phyloP scores from a whole-genome alignment of 2,329 filamentous ascomycete genomes.

The Ustulina deusta region DNA sequence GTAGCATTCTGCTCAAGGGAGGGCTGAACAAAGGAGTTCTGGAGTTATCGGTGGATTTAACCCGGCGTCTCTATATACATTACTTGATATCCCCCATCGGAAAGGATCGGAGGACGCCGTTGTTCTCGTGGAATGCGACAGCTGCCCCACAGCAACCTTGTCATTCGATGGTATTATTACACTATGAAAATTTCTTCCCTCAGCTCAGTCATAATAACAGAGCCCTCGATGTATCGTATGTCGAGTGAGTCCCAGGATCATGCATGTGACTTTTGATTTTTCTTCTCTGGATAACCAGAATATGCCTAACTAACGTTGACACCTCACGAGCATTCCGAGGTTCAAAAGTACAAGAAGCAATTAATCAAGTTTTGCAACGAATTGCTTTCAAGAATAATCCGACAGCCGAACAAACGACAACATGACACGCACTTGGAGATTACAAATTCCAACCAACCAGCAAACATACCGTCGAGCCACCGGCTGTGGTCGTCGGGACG shows the following conservation, averaged over 20 bases:
- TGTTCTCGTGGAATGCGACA: constrained; percentile 18
- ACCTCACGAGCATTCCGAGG: background rate
- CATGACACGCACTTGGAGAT: background rate
- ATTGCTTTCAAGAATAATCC: background rate
- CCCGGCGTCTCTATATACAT: constrained; percentile 34
- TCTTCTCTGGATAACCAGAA: background rate
- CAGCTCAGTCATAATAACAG: constrained; percentile 29
- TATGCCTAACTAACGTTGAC: background rate
- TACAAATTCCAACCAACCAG: constrained; percentile 2
- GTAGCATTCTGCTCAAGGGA: constrained; percentile 13
- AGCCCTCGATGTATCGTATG: constrained; percentile 20
- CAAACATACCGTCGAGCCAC: background rate
- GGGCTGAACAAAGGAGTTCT: constrained; percentile 25
- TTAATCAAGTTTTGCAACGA: background rate
- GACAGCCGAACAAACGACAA: constrained; percentile 2
- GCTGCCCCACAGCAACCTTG: constrained; percentile 5
- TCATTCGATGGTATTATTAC: constrained; percentile 28
- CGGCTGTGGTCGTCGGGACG: background rate
- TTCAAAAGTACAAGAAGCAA: background rate
- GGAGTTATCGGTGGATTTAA: constrained; percentile 33
- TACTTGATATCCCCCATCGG: constrained; percentile 35
- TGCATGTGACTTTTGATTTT: background rate
- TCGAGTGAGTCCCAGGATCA: background rate
- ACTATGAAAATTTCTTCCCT: constrained; percentile 24
- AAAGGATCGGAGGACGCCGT: constrained; percentile 23